These are phyloP conservation scores for Rhizopus arrhizus DNA, from an alignment of 371 early-diverging fungal species.

Conservation along the genomic window DNA sequence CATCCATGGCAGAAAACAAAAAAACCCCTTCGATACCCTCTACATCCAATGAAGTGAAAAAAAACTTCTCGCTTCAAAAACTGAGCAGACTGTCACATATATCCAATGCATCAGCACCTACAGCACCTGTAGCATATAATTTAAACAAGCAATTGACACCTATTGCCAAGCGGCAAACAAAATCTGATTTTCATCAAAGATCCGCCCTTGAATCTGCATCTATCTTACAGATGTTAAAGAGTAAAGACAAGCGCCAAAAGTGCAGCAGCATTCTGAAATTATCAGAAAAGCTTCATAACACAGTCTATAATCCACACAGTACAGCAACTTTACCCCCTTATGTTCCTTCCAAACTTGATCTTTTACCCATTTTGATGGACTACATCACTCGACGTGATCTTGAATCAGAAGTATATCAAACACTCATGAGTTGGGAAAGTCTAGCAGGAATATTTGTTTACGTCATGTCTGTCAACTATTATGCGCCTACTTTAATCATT, in stretches of 20 bases:
- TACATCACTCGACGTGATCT: slow-evolving; percentile 13
- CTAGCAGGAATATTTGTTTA: slow-evolving; percentile 33
- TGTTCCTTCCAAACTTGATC: slow-evolving; percentile 26
- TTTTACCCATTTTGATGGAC: slow-evolving; percentile 25
- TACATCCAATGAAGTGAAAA: not conserved
- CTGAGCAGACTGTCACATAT: slow-evolving; percentile 13
- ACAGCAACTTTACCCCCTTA: slow-evolving; percentile 16
- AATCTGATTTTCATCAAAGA: slow-evolving; percentile 16
- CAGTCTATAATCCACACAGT: not conserved
- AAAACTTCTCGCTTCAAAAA: not conserved
- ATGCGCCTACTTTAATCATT: slow-evolving; percentile 27
- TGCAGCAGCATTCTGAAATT: slow-evolving; percentile 23
- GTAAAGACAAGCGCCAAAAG: slow-evolving; percentile 13
- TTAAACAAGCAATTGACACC: not conserved
- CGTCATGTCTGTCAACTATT: slow-evolving; percentile 28
- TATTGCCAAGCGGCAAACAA: slow-evolving; percentile 2
- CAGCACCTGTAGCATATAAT: slow-evolving; percentile 2
- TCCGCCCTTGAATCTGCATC: slow-evolving; percentile 10
- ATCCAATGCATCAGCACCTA: slow-evolving; percentile 10
- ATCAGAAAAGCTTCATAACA: slow-evolving; percentile 15
- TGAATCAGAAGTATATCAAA: slow-evolving; percentile 17
- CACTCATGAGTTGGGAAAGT: slow-evolving; percentile 43
- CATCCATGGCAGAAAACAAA: not conserved
- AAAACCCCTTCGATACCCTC: not conserved
- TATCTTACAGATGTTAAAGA: slow-evolving; percentile 25